Evolutionary conservation across 2,329 filamentous ascomycete species (phyloP), one percentile per base, ranked within the genome.

Genomic region (Dactylellina haptotyla): DNA sequence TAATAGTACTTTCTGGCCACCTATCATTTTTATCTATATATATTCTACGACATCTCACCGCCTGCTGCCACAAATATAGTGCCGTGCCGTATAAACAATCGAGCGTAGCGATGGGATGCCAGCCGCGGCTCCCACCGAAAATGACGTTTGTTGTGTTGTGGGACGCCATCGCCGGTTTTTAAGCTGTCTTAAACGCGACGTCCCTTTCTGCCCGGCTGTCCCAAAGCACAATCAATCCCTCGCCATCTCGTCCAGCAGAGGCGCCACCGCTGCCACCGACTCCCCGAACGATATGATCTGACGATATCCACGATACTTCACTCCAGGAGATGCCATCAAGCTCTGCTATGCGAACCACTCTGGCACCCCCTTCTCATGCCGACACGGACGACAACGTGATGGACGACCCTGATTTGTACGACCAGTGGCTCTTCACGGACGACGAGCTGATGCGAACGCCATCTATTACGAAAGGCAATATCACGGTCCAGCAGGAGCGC

Each of bases 361-460:
- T 73, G 50, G 69, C 61, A 61, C 48, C 61, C 32, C 48, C 54
- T 37, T 71, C 66, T 34, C 61, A 73, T 39, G 26, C 48, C 25
- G 62, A 66, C 51, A 59, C 56, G 14, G 59, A 72, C 18, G 48
- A 73, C 28, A 37, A 64, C 69, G 66, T 45, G 61, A 73, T 73
- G 69, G 69, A 73, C 16, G 69, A 73, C 20, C 41, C 48, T 10
- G 69, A 73, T 34, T 37, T 46, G 30, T 69, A 69, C 43, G 70
- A 84, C 75, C 94, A 98, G 84, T 99, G 95, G 95, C 86, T 92
- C 63, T 98, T 97, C 80, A 91, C 89, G 12, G 85, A 90, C 48
- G 89, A 92, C 51, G 95, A 99, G 82, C 86, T 96, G 25, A 83
- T 87, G 59, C 91, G 90, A 79, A 90, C 92, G 4, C 95, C 95